phyloP scores from a whole-genome alignment of 1,284 basidiomycete species.

The Pseudomicrostroma phylloplanum region DNA sequence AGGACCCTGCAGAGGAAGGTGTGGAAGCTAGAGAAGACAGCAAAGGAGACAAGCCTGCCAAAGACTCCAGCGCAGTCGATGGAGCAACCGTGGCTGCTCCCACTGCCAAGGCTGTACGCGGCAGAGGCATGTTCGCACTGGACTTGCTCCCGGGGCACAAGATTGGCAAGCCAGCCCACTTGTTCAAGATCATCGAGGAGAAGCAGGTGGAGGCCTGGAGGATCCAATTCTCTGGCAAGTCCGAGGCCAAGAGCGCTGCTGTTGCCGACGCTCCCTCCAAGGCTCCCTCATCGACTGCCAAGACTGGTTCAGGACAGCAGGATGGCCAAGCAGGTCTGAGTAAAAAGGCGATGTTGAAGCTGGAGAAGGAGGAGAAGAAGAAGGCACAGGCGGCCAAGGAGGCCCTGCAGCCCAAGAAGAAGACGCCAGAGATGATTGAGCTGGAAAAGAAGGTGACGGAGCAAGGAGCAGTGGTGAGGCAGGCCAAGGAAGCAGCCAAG shows the following conservation, averaged over 20 bases:
- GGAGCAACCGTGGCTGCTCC: not conserved
- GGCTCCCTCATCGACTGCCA: constrained; percentile 11
- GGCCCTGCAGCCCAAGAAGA: constrained; percentile 26
- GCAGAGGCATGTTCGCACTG: constrained; percentile 54
- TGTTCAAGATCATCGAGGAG: constrained; percentile 92
- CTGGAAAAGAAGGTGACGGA: constrained; percentile 30
- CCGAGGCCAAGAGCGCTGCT: constrained; percentile 49
- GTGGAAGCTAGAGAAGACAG: not conserved
- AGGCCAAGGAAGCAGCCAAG: constrained; percentile 24
- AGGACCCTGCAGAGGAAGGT: constrained; percentile 3
- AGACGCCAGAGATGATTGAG: constrained; percentile 36
- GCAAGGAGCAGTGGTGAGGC: constrained; percentile 34
- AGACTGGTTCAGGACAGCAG: constrained; percentile 19
- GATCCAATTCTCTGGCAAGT: constrained; percentile 68
- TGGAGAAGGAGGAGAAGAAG: constrained; percentile 44
- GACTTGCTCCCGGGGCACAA: constrained; percentile 83
- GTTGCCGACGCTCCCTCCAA: constrained; percentile 4
- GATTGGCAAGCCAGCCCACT: constrained; percentile 76
- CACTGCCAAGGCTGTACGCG: constrained; percentile 9
- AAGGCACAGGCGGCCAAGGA: constrained; percentile 20
- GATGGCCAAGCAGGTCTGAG: constrained; percentile 28
- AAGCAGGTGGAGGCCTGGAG: constrained; percentile 80
- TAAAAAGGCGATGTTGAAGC: constrained; percentile 46
- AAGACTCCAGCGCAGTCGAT: not conserved
- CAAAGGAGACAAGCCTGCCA: not conserved